Conservation (phyloP, 441 rosid genomes). For the Kokia cookei region DNA sequence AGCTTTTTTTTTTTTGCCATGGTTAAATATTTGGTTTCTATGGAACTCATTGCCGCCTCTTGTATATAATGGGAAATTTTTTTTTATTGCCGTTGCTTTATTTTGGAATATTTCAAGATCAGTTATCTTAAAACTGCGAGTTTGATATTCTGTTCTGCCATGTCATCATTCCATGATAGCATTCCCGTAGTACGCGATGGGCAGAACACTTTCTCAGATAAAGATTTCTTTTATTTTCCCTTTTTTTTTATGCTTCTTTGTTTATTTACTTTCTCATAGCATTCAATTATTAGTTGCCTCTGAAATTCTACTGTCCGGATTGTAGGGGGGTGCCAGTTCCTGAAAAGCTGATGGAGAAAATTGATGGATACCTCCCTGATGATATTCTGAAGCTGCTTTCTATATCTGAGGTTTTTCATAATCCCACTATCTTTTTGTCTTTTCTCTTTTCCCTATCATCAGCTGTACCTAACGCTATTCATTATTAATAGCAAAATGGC, state of each 20-base stretch:
- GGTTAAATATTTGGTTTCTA: not conserved
- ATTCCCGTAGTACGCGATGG: not conserved
- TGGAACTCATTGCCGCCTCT: not conserved
- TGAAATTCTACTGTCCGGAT: slow-evolving; percentile 14
- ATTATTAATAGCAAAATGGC: slow-evolving; percentile 24
- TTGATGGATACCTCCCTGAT: slow-evolving; percentile 76
- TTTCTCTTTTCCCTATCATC: not conserved
- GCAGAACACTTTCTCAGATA: not conserved
- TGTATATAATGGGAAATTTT: not conserved
- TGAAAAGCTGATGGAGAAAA: slow-evolving; percentile 48
- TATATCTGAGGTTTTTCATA: slow-evolving; percentile 47
- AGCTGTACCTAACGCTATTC: not conserved
- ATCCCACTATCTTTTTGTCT: slow-evolving; percentile 1
- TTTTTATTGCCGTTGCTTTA: not conserved
- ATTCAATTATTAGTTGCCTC: slow-evolving; percentile 1
- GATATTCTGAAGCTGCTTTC: slow-evolving; percentile 53
- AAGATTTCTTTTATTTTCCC: not conserved
- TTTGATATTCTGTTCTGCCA: not conserved
- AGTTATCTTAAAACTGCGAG: not conserved
- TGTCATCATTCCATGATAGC: not conserved
- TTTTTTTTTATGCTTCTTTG: not conserved
- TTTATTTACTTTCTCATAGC: not conserved
- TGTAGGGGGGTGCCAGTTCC: slow-evolving; percentile 93
- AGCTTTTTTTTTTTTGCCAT: not conserved
- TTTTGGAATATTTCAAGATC: not conserved